These are phyloP conservation scores for Misopates orontium DNA, from an alignment of 257 asterid genomes.

Conservation along the genomic window DNA sequence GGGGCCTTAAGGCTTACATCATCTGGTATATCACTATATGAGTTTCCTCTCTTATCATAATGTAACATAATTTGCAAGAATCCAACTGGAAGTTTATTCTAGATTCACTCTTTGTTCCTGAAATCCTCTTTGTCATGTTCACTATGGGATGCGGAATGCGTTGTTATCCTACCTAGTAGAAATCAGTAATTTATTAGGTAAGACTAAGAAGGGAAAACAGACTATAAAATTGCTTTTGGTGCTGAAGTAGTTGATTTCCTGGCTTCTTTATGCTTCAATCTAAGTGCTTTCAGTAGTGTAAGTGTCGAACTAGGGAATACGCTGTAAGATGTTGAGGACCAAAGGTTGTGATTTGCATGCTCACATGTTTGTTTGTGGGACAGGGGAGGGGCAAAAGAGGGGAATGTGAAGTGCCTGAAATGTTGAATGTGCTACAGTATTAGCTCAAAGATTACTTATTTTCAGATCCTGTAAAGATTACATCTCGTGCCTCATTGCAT, in stretches of 20 bases:
- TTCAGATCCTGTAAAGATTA: too few species aligned
- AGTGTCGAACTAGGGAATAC: neutral
- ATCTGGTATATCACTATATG: conserved; percentile 55
- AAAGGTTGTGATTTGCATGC: too few species aligned
- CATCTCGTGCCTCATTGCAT: too few species aligned
- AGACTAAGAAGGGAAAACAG: neutral
- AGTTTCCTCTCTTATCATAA: conserved; percentile 4
- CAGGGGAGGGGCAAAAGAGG: too few species aligned
- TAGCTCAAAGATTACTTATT: too few species aligned
- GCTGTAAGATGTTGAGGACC: too few species aligned
- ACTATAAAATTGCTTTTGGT: neutral
- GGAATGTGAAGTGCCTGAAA: too few species aligned
- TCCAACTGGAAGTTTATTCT: neutral
- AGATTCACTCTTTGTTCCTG: conserved; percentile 7
- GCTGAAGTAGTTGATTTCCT: neutral
- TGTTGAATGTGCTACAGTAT: too few species aligned
- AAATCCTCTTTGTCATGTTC: neutral
- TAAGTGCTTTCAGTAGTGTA: neutral
- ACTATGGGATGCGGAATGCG: conserved; percentile 9
- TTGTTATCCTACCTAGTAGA: neutral
- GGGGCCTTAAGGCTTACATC: conserved; percentile 49
- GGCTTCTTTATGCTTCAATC: neutral
- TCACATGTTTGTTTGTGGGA: too few species aligned
- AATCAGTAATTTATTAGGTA: neutral
- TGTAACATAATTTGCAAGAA: too few species aligned